Conservation (phyloP, 1,284 basidiomycete species). For the Chalciporus sp. region DNA sequence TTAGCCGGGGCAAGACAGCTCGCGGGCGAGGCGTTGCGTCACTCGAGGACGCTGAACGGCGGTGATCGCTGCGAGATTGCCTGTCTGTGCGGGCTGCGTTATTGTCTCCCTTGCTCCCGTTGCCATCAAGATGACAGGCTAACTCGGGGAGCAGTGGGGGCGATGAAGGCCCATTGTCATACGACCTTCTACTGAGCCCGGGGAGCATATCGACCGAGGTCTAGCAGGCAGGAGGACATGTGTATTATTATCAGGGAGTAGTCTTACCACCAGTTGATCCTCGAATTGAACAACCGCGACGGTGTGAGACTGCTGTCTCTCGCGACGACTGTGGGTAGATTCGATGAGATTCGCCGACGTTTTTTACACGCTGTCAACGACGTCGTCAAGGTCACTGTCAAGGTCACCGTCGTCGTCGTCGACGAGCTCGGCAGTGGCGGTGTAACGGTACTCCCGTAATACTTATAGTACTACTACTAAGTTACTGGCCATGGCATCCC, state of each 20-base stretch:
- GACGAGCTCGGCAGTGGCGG: constrained; percentile 21
- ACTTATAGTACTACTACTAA: neutral
- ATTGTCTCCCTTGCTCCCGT: constrained; percentile 6
- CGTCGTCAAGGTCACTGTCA: no score
- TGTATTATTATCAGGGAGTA: constrained; percentile 10
- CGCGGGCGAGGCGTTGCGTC: constrained; percentile 27
- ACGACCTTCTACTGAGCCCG: constrained; percentile 21
- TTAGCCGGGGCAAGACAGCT: constrained; percentile 12
- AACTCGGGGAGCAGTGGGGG: constrained; percentile 6
- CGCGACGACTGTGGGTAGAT: no score
- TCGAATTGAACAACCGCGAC: constrained; percentile 17
- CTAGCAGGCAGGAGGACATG: neutral
- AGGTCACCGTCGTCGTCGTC: constrained; percentile 10
- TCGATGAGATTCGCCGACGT: neutral
- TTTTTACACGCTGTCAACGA: constrained; percentile 13
- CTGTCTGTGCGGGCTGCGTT: constrained; percentile 8
- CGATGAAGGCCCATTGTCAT: constrained; percentile 26
- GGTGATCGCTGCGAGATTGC: constrained; percentile 23
- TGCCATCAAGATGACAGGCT: constrained; percentile 11
- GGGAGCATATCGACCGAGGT: constrained; percentile 24
- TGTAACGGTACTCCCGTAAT: constrained; percentile 5
- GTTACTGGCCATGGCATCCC: constrained; percentile 40
- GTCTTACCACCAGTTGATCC: constrained; percentile 9
- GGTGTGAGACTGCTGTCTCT: neutral
- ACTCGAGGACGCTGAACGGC: constrained; percentile 32